phyloP scores from a whole-genome alignment of 192 early-diverging fungal species.

The Obelidium mucronatum region DNA sequence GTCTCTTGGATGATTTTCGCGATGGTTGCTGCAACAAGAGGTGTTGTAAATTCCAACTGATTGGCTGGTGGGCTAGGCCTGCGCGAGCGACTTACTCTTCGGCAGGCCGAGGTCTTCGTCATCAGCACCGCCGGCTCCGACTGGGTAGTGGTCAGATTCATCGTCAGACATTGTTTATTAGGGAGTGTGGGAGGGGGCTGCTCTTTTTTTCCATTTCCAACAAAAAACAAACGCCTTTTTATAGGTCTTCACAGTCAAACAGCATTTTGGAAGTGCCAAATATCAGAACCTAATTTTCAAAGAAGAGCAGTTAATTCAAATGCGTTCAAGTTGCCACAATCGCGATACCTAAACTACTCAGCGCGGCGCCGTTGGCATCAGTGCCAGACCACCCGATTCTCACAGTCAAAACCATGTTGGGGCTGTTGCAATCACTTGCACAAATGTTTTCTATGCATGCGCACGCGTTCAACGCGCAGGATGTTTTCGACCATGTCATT shows the following conservation, averaged over 20 bases:
- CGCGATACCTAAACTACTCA: conserved; percentile 36
- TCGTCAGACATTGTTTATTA: conserved; percentile 1
- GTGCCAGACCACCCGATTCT: conserved; percentile 44
- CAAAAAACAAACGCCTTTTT: background rate
- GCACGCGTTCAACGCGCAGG: conserved; percentile 51
- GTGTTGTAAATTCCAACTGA: background rate
- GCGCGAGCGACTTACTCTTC: conserved; percentile 62
- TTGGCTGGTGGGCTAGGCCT: background rate
- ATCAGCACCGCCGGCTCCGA: conserved; percentile 25
- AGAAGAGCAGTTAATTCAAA: conserved; percentile 8
- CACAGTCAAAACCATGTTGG: conserved; percentile 15
- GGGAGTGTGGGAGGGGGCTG: background rate
- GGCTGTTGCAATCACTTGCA: conserved; percentile 42
- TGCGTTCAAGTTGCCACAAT: conserved; percentile 28
- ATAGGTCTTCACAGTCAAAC: conserved; percentile 21
- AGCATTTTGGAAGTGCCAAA: conserved; percentile 54
- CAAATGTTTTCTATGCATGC: conserved; percentile 54
- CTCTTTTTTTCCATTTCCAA: conserved; percentile 7
- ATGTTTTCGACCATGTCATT: conserved; percentile 48
- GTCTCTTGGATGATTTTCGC: conserved; percentile 96
- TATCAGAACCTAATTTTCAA: conserved; percentile 38
- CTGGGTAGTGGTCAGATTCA: conserved; percentile 7
- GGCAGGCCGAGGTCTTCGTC: conserved; percentile 94
- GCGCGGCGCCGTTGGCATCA: conserved; percentile 29
- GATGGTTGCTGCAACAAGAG: conserved; percentile 74